Evolutionary conservation across 352 stramenopile genomes (phyloP).

Genomic region (Phytopythium sindhum): DNA sequence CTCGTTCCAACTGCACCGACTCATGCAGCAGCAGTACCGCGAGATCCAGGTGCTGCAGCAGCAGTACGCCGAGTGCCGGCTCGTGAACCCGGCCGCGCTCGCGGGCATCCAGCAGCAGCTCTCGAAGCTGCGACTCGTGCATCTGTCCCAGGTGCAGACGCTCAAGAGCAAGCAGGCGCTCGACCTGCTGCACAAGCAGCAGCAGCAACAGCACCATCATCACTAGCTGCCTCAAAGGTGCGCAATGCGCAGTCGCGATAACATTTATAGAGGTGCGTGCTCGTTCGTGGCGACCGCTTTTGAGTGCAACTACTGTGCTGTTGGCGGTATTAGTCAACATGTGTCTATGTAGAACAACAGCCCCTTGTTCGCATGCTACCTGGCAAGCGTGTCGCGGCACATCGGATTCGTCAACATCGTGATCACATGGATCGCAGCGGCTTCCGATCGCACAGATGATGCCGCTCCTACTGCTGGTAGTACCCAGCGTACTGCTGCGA

Average conservation of each 20-base stretch:
- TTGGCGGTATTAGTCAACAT: neutral
- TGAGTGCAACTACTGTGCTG: neutral
- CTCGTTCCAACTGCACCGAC: constrained; percentile 79
- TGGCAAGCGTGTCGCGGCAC: neutral
- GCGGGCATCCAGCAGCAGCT: constrained; percentile 80
- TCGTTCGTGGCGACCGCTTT: neutral
- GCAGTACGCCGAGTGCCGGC: constrained; percentile 72
- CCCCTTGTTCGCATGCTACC: neutral
- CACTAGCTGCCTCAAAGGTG: constrained; percentile 2
- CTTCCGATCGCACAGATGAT: neutral
- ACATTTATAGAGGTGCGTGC: neutral
- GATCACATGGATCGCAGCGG: neutral
- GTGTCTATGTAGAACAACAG: neutral
- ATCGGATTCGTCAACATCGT: neutral
- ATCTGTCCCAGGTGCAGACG: constrained; percentile 81
- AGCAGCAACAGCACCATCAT: neutral
- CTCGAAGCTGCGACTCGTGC: constrained; percentile 79
- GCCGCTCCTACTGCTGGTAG: constrained; percentile 49
- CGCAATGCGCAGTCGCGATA: neutral
- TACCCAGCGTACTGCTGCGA: constrained; percentile 54
- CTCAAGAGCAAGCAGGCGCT: constrained; percentile 85
- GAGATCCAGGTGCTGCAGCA: constrained; percentile 86
- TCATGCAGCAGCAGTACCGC: constrained; percentile 87
- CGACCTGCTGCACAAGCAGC: constrained; percentile 62
- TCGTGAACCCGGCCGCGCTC: constrained; percentile 69